Conservation (phyloP, 2,329 filamentous ascomycete genomes). For the Aspergillus hiratsukae region DNA sequence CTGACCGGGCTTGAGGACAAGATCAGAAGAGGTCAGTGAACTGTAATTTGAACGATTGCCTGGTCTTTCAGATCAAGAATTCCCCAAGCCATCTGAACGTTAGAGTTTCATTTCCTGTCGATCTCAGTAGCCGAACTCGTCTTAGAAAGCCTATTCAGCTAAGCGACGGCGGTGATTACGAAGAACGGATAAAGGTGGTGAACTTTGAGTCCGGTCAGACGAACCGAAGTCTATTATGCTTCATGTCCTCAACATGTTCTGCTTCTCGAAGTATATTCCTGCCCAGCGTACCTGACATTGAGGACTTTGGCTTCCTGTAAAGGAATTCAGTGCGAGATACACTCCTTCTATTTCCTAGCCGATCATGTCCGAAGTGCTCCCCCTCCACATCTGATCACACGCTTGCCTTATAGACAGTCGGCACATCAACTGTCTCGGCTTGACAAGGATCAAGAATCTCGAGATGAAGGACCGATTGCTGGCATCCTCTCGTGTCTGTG, state of each 20-base stretch:
- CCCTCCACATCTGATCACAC: not conserved
- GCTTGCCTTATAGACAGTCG: too few species aligned
- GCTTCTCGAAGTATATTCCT: too few species aligned
- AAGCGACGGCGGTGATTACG: not conserved
- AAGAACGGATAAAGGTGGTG: not conserved
- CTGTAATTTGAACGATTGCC: too few species aligned
- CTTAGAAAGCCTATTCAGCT: not conserved
- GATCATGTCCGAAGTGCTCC: not conserved
- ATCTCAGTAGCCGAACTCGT: not conserved
- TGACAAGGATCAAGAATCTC: too few species aligned
- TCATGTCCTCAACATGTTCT: too few species aligned
- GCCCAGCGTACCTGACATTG: too few species aligned
- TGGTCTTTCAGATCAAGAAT: not conserved
- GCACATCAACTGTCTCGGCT: too few species aligned
- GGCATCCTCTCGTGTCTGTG: not conserved
- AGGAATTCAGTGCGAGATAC: too few species aligned
- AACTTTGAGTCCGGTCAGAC: not conserved
- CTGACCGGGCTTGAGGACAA: too few species aligned
- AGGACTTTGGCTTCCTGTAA: too few species aligned
- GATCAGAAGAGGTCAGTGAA: too few species aligned
- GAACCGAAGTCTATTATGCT: not conserved
- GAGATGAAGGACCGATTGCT: not conserved
- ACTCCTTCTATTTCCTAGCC: too few species aligned
- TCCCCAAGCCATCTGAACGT: not conserved
- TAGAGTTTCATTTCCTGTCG: not conserved